Percentiles rank a stretch among this genome's conserved stretches.
These are phyloP conservation scores for Pythium coloratum DNA, from an alignment of 352 stramenopile species.

Conservation along the genomic window DNA sequence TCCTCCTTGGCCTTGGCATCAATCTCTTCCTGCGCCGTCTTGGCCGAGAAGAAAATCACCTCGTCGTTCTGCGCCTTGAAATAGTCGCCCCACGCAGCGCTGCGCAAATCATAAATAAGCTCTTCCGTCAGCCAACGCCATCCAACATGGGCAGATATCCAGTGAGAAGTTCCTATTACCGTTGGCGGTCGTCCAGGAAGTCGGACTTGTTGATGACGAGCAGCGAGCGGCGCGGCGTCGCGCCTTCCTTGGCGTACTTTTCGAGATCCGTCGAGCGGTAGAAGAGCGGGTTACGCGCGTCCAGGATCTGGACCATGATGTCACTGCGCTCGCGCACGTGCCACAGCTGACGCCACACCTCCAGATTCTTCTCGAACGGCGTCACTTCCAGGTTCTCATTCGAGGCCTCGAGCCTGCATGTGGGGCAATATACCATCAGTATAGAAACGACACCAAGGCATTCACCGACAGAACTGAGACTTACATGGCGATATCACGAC, in stretches of 20 bases:
- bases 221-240: conserved; percentile 88
- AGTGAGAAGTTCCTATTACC: conserved; percentile 38
- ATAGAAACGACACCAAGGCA: not conserved
- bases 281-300: conserved; percentile 98
- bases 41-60: conserved; percentile 98
- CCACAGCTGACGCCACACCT: conserved; percentile 99
- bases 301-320: conserved; percentile 98
- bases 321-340: conserved; percentile 97
- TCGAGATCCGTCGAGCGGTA: conserved; percentile 96
- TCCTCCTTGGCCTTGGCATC: conserved; percentile 76
- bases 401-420: conserved; percentile 64
- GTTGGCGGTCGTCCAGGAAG: conserved; percentile 93
- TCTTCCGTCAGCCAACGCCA: not conserved
- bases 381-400: conserved; percentile 91
- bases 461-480: conserved; percentile 10
- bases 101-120: conserved; percentile 20
- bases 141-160: not conserved
- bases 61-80: conserved; percentile 91
- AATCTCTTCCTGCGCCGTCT: conserved; percentile 92
- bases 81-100: conserved; percentile 93
- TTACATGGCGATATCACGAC: conserved; percentile 93
- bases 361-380: conserved; percentile 99
- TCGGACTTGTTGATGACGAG: conserved; percentile 99
- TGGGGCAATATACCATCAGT: not conserved
- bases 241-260: conserved; percentile 93